phyloP scores from a whole-genome alignment of 2,329 filamentous ascomycete species.

The Colletotrichum lindemuthianum region DNA sequence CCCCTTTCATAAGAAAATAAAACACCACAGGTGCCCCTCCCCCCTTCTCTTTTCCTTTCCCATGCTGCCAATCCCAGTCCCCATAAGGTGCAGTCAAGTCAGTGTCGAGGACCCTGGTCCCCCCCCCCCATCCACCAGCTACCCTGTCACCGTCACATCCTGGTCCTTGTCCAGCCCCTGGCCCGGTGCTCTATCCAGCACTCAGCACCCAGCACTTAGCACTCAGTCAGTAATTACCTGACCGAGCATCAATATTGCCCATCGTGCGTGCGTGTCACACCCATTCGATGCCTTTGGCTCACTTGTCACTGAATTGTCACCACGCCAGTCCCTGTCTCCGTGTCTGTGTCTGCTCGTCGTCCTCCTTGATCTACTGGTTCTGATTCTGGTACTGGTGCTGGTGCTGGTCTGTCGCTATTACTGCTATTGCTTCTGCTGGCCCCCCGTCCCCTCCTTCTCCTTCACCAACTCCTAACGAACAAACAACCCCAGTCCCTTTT shows the following conservation, averaged over 20 bases:
- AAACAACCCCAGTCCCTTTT: conserved; percentile 5
- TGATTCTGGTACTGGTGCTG: too few relatives aligned
- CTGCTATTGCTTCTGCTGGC: background rate
- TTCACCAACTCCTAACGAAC: background rate
- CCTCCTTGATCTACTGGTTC: background rate
- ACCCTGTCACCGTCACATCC: background rate
- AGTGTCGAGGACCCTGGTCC: conserved; percentile 26
- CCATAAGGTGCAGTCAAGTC: background rate
- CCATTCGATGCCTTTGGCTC: background rate
- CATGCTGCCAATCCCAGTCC: conserved; percentile 24
- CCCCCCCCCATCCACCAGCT: conserved; percentile 16
- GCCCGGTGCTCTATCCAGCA: background rate
- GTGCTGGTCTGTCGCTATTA: background rate
- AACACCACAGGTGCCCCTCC: conserved; percentile 30
- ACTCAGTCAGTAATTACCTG: too few relatives aligned
- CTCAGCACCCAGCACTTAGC: too few relatives aligned
- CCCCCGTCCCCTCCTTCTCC: conserved; percentile 7
- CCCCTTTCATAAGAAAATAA: conserved; percentile 36
- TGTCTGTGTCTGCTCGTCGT: background rate
- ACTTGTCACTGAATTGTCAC: conserved; percentile 35
- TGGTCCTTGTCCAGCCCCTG: conserved; percentile 13
- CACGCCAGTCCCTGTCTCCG: conserved; percentile 11
- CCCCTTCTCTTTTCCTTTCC: conserved; percentile 2
- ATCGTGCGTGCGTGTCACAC: too few relatives aligned
- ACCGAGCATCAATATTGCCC: too few relatives aligned